These are phyloP conservation scores for Marsdenia floribunda DNA, from an alignment of 257 asterid genomes.

Conservation along the genomic window DNA sequence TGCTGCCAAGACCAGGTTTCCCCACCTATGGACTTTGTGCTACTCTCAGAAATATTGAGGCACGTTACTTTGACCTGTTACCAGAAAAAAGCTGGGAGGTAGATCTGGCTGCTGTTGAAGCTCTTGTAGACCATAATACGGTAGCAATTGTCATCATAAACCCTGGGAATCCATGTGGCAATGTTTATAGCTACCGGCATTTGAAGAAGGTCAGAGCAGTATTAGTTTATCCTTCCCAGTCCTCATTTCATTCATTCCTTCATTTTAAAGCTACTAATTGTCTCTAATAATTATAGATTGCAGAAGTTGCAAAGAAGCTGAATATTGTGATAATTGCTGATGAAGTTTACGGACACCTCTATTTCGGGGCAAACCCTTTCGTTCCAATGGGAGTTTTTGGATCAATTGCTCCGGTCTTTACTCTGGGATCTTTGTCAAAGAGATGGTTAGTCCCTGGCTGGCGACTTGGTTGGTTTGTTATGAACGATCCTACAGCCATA, in stretches of 20 bases:
- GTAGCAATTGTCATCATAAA: slow-evolving; percentile 69
- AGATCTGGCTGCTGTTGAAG: slow-evolving; percentile 54
- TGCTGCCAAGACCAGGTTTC: slow-evolving; percentile 81
- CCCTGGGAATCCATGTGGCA: slow-evolving; percentile 96
- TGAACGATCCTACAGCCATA: slow-evolving; percentile 52
- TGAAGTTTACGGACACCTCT: slow-evolving; percentile 86
- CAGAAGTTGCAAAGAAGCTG: slow-evolving; percentile 66
- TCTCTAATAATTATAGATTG: slow-evolving; percentile 39
- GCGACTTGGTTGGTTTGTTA: slow-evolving; percentile 92
- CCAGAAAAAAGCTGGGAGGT: slow-evolving; percentile 71
- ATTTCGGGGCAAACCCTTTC: slow-evolving; percentile 66
- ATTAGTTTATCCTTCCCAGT: no score
- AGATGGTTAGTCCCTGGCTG: slow-evolving; percentile 96
- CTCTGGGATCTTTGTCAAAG: slow-evolving; percentile 82
- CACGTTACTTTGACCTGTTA: slow-evolving; percentile 57
- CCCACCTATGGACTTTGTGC: slow-evolving; percentile 77
- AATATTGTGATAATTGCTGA: slow-evolving; percentile 61
- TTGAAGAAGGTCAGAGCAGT: slow-evolving; percentile 44
- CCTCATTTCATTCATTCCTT: not conserved
- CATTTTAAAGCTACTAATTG: not conserved
- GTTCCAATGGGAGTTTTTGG: slow-evolving; percentile 87
- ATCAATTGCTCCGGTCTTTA: slow-evolving; percentile 56
- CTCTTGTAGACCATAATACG: slow-evolving; percentile 72
- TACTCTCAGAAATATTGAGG: slow-evolving; percentile 52
- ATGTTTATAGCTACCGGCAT: slow-evolving; percentile 58